Base-by-base conservation (phyloP, 805 yeast species). In the Candida caryicola region DNA sequence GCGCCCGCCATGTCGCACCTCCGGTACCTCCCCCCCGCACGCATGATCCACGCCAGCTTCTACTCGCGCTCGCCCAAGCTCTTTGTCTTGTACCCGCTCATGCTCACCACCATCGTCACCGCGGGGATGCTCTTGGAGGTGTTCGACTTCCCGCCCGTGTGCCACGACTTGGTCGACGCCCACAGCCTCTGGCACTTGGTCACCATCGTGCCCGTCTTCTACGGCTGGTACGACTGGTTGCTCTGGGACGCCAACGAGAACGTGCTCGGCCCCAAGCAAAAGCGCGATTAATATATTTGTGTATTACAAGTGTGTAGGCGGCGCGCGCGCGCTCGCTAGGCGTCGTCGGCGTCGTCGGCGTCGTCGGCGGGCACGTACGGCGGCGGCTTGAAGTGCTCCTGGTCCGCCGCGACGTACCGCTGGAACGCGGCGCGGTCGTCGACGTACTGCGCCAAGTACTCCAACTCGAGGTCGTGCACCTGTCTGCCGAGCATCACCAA, bases 141-240 rank as follows among this genome's bases (percentile, higher is more conserved):
- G 26, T 85, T 89, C 60, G 99, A 91, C 61, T 93, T 93, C 57
- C 76, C 95, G 4, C 93, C 85, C 12, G 56, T 83, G 27, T 59
- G 43, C 39, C 64, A 52, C 35, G 84, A 74, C 49, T 71, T 85
- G 35, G 53, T 93, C 0, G 99, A 93, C 61, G 95, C 96, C 0
- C 99, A 93, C 60, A 80, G 96, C 0, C 54, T 91, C 31, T 93
- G 99, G 99, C 99, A 93, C 59, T 72, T 85, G 28, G 77, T 86
- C 13, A 93, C 99, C 0, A 81, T 90, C 2, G 56, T 68, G 18
- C 65, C 66, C 5, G 59, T 54, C n/a, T 58, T 58, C 29, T 55
- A 45, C 34, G 68, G 69, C 2, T 69, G 73, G 73, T 67, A 67
- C 46, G 71, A 67, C 41, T 69, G 74, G 74, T 49, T 68, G 52